phyloP scores from a whole-genome alignment of 768 basidiomycete species.

The Suillus variegatus region DNA sequence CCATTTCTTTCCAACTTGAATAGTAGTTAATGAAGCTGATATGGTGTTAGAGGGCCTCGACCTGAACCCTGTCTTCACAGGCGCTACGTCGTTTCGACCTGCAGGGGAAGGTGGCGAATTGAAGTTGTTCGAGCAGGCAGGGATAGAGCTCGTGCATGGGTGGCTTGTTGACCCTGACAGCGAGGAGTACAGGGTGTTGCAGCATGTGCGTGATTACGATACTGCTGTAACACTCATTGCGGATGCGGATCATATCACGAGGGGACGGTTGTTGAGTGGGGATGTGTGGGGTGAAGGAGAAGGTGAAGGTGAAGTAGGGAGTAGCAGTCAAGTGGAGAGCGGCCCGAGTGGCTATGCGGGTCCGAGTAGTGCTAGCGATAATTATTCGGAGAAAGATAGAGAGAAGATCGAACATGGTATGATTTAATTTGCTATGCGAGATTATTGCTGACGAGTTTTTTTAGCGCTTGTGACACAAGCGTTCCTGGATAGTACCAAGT shows the following conservation, averaged over 20 bases:
- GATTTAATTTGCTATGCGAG: constrained; percentile 19
- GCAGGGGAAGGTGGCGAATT: constrained; percentile 71
- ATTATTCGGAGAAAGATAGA: constrained; percentile 54
- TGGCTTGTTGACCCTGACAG: constrained; percentile 59
- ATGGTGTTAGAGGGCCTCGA: constrained; percentile 74
- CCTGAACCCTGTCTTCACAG: constrained; percentile 82
- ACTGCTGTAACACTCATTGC: constrained; percentile 72
- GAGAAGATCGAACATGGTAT: constrained; percentile 72
- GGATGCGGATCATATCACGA: constrained; percentile 74
- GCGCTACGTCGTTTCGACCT: constrained; percentile 66
- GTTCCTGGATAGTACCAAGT: constrained; percentile 71
- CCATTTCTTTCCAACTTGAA: neutral
- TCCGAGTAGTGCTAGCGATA: constrained; percentile 11
- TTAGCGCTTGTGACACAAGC: constrained; percentile 66
- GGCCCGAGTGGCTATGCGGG: constrained; percentile 13
- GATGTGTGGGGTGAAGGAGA: constrained; percentile 26
- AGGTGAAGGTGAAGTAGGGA: neutral
- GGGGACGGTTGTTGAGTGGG: constrained; percentile 56
- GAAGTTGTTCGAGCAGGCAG: constrained; percentile 80
- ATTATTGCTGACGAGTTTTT: neutral
- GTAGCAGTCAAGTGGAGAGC: constrained; percentile 6
- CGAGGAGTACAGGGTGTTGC: constrained; percentile 55
- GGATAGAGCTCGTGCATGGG: constrained; percentile 83
- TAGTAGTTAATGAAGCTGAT: neutral
- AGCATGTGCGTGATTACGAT: constrained; percentile 67